Base-by-base conservation (phyloP, 2,329 filamentous ascomycete species). In the Hypoxylon sp. region DNA sequence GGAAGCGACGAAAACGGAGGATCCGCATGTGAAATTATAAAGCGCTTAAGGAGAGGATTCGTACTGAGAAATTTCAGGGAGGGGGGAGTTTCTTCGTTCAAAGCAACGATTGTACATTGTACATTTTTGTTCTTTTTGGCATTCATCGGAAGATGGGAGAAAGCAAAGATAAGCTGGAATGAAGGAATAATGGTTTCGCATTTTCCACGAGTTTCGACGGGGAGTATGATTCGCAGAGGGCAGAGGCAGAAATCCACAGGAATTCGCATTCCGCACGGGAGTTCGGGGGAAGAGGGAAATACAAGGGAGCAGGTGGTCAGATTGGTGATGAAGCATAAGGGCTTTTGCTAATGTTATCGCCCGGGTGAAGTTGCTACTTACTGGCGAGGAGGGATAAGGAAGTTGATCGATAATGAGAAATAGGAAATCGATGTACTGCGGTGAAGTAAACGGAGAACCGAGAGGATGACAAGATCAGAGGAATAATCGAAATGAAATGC, bases 31-130 rank as follows among this genome's bases (percentile, higher is more conserved):
- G 55, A 61, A 5, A 64, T 51, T 68, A 68, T 57, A 22, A 44
- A 51, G 30, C 25, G 33, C 35, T 27, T 11, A 20, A 49, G 44
- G 56, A 22, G 14, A 27, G 25, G 25, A 58, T 37, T 58, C n/a
- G 25, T n/a, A n/a, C 40, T 30, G 35, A 55, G 35, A 30, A 10
- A 10, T 31, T 31, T 42, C 31, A 20, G 33, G 22, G 30, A 31
- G 48, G 46, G 55, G 37, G 46, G 55, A 31, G 22, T 55, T 55
- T 59, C 40, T 64, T 68, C 61, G 40, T 70, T 59, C 58, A 60
- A 68, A 60, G 57, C 57, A 68, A 70, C 49, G 48, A 70, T 65
- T 70, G 68, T 70, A 70, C 55, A 49, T 50, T 62, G 7, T 53
- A 46, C 31, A 10, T n/a, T 33, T 33, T 11, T 20, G 20, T 20